phyloP scores from a whole-genome alignment of 352 stramenopile species.

The Phytophthora ohioensis region DNA sequence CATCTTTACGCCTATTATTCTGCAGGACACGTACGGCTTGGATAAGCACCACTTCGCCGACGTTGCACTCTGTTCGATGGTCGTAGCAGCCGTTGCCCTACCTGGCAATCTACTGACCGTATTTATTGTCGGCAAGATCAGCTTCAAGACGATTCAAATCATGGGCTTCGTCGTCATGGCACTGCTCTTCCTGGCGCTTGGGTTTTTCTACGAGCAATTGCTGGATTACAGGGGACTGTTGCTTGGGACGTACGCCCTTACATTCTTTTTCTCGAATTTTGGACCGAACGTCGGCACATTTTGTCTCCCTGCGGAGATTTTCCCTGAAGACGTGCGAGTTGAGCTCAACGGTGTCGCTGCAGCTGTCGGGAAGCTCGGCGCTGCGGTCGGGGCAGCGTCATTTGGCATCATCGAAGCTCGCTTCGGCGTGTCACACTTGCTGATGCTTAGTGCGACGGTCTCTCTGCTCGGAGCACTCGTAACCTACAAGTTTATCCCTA shows the following conservation, averaged over 20 bases:
- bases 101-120: slow-evolving; percentile 78
- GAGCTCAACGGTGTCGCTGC: slow-evolving; percentile 86
- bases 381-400: slow-evolving; percentile 62
- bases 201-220: slow-evolving; percentile 64
- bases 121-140: slow-evolving; percentile 67
- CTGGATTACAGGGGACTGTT: slow-evolving; percentile 51
- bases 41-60: slow-evolving; percentile 64
- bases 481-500: slow-evolving; percentile 70
- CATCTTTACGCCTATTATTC: slow-evolving; percentile 88
- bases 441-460: slow-evolving; percentile 64
- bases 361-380: slow-evolving; percentile 79
- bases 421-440: slow-evolving; percentile 65
- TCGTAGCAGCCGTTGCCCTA: slow-evolving; percentile 77
- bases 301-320: slow-evolving; percentile 84
- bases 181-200: slow-evolving; percentile 68
- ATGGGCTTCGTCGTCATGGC: slow-evolving; percentile 79
- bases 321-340: slow-evolving; percentile 72
- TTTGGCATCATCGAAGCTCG: slow-evolving; percentile 72
- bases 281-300: slow-evolving; percentile 91
- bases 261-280: slow-evolving; percentile 92
- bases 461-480: slow-evolving; percentile 69
- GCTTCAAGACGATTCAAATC: slow-evolving; percentile 85
- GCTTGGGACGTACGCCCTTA: slow-evolving; percentile 77
- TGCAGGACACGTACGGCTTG: slow-evolving; percentile 74
- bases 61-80: slow-evolving; percentile 68